phyloP scores from a whole-genome alignment of 1,284 basidiomycete species.

The Pyrrhoderma noxium region DNA sequence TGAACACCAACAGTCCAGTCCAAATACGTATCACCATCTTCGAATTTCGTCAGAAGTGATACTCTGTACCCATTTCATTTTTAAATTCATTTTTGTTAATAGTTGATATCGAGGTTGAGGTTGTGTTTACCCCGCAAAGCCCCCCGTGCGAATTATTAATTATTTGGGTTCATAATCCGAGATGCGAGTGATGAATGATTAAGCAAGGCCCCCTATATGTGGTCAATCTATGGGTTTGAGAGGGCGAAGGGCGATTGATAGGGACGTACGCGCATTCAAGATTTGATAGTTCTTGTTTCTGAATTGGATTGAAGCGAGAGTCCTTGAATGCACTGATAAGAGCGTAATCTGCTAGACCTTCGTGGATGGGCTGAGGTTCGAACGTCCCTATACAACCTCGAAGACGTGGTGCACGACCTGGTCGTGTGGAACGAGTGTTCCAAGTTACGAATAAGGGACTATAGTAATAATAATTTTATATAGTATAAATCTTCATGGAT shows the following conservation, averaged over 20 bases:
- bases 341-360: constrained; percentile 86
- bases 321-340: constrained; percentile 78
- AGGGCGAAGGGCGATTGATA: background rate
- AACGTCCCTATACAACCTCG: constrained; percentile 97
- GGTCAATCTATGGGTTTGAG: constrained; percentile 6
- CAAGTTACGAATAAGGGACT: constrained; percentile 97
- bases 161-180: too few relatives aligned
- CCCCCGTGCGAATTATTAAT: too few relatives aligned
- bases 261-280: constrained; percentile 79
- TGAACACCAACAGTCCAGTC: constrained; percentile 92
- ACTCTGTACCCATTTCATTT: constrained; percentile 42
- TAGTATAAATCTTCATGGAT: background rate
- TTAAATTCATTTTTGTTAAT: background rate
- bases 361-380: constrained; percentile 64
- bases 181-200: too few relatives aligned
- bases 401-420: constrained; percentile 56
- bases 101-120: too few relatives aligned
- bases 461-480: constrained; percentile 4
- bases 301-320: constrained; percentile 65
- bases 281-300: constrained; percentile 63
- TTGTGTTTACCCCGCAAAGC: too few relatives aligned
- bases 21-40: constrained; percentile 76
- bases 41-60: constrained; percentile 90
- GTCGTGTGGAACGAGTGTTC: constrained; percentile 64
- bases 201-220: constrained; percentile 2